Evolutionary conservation across 345 rosid species (phyloP).

Genomic region (Erucastrum elatum): DNA sequence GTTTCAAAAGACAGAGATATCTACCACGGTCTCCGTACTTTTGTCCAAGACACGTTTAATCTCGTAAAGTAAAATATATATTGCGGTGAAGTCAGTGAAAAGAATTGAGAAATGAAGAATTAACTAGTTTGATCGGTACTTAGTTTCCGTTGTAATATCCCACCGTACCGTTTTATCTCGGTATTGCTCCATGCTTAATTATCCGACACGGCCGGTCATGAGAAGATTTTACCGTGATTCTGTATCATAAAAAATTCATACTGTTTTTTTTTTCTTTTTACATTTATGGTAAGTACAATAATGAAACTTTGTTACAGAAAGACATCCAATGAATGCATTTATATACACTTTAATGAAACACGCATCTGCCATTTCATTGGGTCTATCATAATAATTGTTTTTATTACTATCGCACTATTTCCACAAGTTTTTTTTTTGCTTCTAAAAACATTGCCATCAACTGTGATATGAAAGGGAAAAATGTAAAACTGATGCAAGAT

Average conservation of each 20-base stretch:
- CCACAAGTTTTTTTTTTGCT: neutral
- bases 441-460: neutral
- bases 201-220: neutral
- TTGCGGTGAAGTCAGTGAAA: neutral
- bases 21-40: neutral
- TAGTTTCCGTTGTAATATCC: neutral
- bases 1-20: neutral
- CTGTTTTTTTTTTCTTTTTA: neutral
- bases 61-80: neutral
- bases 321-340: slow-evolving; percentile 4
- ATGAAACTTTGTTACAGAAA: neutral
- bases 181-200: neutral
- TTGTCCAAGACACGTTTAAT: neutral
- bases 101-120: neutral
- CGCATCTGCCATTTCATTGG: slow-evolving; percentile 8
- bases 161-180: neutral
- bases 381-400: neutral
- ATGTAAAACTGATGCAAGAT: neutral
- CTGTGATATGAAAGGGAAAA: neutral
- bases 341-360: slow-evolving; percentile 5
- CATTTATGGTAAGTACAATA: neutral
- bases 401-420: neutral
- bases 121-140: neutral
- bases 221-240: neutral
- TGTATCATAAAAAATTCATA: neutral